phyloP scores from a whole-genome alignment of 306 rosid species.

The Lathyrus tuberosus region DNA sequence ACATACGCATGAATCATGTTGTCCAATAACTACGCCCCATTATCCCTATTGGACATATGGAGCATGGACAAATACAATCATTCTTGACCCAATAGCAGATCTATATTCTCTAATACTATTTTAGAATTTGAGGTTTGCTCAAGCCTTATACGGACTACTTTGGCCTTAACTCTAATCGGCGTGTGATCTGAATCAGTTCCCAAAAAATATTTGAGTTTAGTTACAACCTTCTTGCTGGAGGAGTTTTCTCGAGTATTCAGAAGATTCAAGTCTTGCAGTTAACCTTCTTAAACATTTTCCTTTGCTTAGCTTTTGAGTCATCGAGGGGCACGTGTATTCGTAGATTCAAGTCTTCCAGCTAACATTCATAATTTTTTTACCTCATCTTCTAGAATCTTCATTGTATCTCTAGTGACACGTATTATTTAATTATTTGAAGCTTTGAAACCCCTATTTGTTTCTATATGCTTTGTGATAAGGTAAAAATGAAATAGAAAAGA shows the following conservation, averaged over 20 bases:
- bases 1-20: not conserved
- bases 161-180: not conserved
- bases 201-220: not conserved
- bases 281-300: not conserved
- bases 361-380: not conserved
- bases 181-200: not conserved
- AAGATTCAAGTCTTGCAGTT: conserved; percentile 5
- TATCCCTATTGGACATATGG: not conserved
- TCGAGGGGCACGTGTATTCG: not conserved
- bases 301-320: not conserved
- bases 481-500: conserved; percentile 1
- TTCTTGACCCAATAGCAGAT: not conserved
- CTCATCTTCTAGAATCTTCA: not conserved
- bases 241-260: not conserved
- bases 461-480: conserved; percentile 8
- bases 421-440: conserved; percentile 13
- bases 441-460: not conserved
- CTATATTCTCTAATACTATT: not conserved
- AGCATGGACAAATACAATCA: conserved; percentile 1
- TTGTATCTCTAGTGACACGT: not conserved
- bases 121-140: not conserved
- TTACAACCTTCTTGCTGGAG: not conserved
- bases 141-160: not conserved
- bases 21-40: not conserved
- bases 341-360: not conserved